phyloP scores from a whole-genome alignment of 805 yeast genomes.

The Saturnispora quitensis region DNA sequence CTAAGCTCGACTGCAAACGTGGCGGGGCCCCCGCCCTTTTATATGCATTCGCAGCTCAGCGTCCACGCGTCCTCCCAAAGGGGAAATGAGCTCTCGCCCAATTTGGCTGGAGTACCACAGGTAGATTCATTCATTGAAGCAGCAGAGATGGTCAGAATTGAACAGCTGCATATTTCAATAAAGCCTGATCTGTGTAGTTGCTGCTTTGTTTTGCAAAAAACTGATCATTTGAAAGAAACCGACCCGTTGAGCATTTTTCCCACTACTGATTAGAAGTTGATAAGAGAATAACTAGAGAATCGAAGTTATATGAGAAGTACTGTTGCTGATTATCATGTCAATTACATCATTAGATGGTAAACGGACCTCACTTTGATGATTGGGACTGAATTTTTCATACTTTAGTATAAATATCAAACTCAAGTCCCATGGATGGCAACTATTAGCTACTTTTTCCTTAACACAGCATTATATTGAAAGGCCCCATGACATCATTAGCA shows the following conservation, averaged over 20 bases:
- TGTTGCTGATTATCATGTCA: neutral
- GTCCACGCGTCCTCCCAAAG: neutral
- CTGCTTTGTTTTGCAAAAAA: neutral
- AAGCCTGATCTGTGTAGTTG: neutral
- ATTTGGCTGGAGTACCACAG: neutral
- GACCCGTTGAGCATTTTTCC: neutral
- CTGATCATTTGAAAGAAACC: no score
- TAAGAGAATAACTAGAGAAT: neutral
- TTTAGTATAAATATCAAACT: no score
- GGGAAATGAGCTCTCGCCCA: neutral
- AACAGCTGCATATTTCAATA: no score
- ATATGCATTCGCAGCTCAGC: neutral
- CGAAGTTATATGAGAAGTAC: neutral
- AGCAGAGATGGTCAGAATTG: neutral
- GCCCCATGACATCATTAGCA: neutral
- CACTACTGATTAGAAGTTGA: neutral
- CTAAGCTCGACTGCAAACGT: neutral
- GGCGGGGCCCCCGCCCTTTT: constrained; percentile 2
- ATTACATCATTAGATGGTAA: neutral
- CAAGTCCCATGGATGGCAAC: neutral
- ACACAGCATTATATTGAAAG: neutral
- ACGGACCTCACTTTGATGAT: neutral
- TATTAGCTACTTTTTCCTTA: neutral
- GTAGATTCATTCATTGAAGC: neutral
- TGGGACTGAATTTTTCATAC: neutral